phyloP scores from a whole-genome alignment of 306 rosid genomes.

The Phaseolus lunatus region DNA sequence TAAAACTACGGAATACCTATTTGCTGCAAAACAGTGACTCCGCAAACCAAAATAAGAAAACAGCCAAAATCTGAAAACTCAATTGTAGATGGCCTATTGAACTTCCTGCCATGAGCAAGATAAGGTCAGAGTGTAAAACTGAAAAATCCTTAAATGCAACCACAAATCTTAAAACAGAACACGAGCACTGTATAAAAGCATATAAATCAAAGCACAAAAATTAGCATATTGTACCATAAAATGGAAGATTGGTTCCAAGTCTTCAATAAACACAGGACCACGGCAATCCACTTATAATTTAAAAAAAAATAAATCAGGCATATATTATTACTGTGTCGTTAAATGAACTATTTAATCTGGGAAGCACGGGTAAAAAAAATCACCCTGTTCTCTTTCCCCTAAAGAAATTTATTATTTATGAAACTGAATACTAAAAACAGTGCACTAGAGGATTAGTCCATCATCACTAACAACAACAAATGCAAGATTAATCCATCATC shows the following conservation, averaged over 20 bases:
- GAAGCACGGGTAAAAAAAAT: not conserved
- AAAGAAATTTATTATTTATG: not conserved
- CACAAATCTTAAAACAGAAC: slow-evolving; percentile 32
- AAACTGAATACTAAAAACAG: not conserved
- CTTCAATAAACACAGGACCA: slow-evolving; percentile 20
- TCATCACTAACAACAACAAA: not conserved
- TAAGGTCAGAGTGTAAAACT: slow-evolving; percentile 46
- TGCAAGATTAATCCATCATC: slow-evolving; percentile 18
- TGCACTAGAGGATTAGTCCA: slow-evolving; percentile 2
- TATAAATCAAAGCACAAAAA: slow-evolving; percentile 12
- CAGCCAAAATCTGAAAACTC: slow-evolving; percentile 88
- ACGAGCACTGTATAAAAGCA: not conserved
- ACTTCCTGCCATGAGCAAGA: slow-evolving; percentile 76
- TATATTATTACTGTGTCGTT: slow-evolving; percentile 17
- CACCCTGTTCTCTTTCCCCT: slow-evolving; percentile 6
- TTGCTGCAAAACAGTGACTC: slow-evolving; percentile 78
- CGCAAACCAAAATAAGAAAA: slow-evolving; percentile 75
- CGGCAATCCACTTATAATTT: not conserved
- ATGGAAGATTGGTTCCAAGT: slow-evolving; percentile 11
- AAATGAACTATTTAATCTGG: slow-evolving; percentile 27
- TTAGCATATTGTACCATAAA: not conserved
- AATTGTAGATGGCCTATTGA: slow-evolving; percentile 74
- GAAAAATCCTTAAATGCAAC: slow-evolving; percentile 29
- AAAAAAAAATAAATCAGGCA: not conserved
- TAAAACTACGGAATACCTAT: slow-evolving; percentile 56